Evolutionary conservation across 352 stramenopile genomes (phyloP).

Genomic region (Pelagophyceae sp.): DNA sequence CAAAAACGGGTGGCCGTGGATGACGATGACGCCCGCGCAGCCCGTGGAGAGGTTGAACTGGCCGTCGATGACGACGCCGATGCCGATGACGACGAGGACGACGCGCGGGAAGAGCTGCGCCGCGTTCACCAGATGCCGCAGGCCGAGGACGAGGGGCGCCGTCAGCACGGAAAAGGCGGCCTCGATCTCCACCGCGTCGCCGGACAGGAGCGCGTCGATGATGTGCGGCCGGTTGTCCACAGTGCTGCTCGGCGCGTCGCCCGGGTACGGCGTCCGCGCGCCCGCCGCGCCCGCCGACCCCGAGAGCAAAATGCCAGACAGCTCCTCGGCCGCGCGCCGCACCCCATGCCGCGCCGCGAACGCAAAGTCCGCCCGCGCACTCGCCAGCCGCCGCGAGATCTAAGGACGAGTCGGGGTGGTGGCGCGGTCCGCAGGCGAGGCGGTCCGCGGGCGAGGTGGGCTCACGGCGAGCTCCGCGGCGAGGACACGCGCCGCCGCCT

Average conservation of each 20-base stretch:
- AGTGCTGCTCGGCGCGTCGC: neutral
- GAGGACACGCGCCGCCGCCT: neutral
- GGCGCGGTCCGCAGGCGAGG: no score
- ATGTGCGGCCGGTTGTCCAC: neutral
- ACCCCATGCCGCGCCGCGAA: neutral
- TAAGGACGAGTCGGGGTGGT: no score
- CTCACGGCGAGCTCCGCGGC: constrained; percentile 1
- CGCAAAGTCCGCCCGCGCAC: neutral
- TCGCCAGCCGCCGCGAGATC: neutral
- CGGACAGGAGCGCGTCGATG: constrained; percentile 4
- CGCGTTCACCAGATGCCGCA: neutral
- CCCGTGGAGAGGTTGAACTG: neutral
- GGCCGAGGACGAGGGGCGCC: neutral
- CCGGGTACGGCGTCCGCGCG: neutral
- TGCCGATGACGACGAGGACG: neutral
- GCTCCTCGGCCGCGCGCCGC: neutral
- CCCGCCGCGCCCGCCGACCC: neutral
- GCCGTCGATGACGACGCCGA: neutral
- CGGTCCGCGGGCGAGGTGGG: no score
- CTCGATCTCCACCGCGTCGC: constrained; percentile 11
- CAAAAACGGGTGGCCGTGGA: neutral
- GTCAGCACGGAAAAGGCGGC: neutral
- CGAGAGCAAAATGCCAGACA: neutral
- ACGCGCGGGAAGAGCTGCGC: neutral
- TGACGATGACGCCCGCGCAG: neutral